Base-by-base conservation (phyloP, 2,329 filamentous ascomycete species). In the Monosporascus sp. region DNA sequence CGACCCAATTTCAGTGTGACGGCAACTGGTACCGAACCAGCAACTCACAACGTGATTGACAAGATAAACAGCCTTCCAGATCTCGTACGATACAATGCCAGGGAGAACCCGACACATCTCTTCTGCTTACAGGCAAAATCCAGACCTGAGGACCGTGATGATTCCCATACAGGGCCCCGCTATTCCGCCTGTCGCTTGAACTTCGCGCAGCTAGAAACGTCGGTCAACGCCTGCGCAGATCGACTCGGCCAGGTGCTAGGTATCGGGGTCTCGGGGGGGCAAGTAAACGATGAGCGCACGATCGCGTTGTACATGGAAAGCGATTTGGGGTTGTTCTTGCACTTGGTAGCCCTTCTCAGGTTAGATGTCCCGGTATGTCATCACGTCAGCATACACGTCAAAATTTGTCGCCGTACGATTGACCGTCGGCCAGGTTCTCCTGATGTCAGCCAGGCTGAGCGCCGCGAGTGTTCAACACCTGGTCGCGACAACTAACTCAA, bases 371-470 rank as follows among this genome's bases (percentile, higher is more conserved):
- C 55, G 16, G 58, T 60, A 48, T 24, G 27, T 24, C 22, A 22
- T 16, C 11, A 14, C 20, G n/a, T n/a, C 20, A 26, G 4, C 24
- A n/a, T 24, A 24, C 22, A 19, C 19, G 14, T 14, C 26, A 5
- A 17, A 8, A 11, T 2, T 24, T 24, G 22, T 24, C 22, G 22
- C 22, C 31, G 27, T 24, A 9, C n/a, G 38, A 27, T 38, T 52
- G 3, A 49, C 45, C 43, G 16, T 19, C 5, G 19, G 8, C 14
- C 14, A 59, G 57, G 51, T 59, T 31, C 45, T 63, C 3, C 49
- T 66, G 7, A 55, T 65, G 9, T 66, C 63, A 1, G 59, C 62
- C 16, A 54, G 63, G 26, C 53, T 65, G 3, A 59, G 56, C 26
- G 37, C 57, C 8, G 37, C 54, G 7, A 58, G 53, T 37, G 53